phyloP scores from a whole-genome alignment of 2,329 filamentous ascomycete species.

The Cercospora sesami region DNA sequence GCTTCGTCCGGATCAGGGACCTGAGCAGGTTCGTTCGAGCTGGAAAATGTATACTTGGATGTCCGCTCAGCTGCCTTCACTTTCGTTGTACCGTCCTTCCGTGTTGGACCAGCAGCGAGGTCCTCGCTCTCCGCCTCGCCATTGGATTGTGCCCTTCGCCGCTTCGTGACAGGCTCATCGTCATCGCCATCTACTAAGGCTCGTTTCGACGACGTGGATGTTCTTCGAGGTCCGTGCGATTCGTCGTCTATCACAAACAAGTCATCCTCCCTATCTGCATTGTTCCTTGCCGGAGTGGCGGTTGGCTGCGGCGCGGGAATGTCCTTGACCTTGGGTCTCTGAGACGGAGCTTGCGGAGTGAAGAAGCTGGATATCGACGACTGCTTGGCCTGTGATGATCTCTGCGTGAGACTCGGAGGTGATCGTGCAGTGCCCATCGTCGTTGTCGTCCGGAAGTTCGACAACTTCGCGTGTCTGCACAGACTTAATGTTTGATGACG shows the following conservation, averaged over 20 bases:
- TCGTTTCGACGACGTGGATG: slow-evolving; percentile 26
- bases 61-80: slow-evolving; percentile 51
- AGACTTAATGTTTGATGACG: slow-evolving; percentile 5
- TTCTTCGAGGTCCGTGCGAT: slow-evolving; percentile 15
- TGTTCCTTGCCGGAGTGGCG: slow-evolving; percentile 16
- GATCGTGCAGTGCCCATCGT: slow-evolving; percentile 10
- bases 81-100: slow-evolving; percentile 28
- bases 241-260: slow-evolving; percentile 40
- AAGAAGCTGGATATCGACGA: slow-evolving; percentile 67
- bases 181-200: slow-evolving; percentile 19
- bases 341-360: slow-evolving; percentile 34
- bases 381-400: slow-evolving; percentile 63
- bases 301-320: slow-evolving; percentile 15
- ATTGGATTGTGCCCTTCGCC: slow-evolving; percentile 24
- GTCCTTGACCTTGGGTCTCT: slow-evolving; percentile 26
- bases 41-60: slow-evolving; percentile 61
- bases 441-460: neutral
- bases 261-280: slow-evolving; percentile 9
- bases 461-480: neutral
- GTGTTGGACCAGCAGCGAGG: neutral
- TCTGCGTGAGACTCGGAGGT: slow-evolving; percentile 10
- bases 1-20: slow-evolving; percentile 44
- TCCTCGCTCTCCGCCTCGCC: slow-evolving; percentile 23
- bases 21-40: slow-evolving; percentile 43
- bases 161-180: slow-evolving; percentile 24